These are phyloP conservation scores for Zygosaccharomyces pseudorouxii DNA, from an alignment of 805 yeast species.

Conservation along the genomic window DNA sequence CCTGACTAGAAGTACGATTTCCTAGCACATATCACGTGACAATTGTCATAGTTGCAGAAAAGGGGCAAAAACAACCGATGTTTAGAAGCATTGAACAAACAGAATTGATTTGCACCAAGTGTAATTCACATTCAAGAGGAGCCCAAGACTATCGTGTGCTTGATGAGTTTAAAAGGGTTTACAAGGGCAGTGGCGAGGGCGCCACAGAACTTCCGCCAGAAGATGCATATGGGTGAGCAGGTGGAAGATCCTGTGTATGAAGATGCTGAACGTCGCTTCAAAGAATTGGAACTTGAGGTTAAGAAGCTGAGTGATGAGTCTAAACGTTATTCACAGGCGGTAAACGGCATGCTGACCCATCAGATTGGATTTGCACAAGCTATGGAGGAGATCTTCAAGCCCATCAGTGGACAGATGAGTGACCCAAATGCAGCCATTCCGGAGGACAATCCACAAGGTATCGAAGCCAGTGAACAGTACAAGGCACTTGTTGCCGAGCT, in stretches of 20 bases:
- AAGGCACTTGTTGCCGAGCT: conserved; percentile 81
- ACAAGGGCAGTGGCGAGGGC: conserved; percentile 78
- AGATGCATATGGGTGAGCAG: conserved; percentile 77
- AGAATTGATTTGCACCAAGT: neutral
- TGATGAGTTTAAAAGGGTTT: conserved; percentile 85
- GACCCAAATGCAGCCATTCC: conserved; percentile 84
- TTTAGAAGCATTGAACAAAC: neutral
- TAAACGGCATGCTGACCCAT: conserved; percentile 87
- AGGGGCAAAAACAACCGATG: conserved; percentile 1
- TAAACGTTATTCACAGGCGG: conserved; percentile 83
- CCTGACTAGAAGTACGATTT: neutral
- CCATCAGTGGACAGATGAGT: conserved; percentile 85
- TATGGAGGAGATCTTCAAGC: conserved; percentile 93
- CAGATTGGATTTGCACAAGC: conserved; percentile 95
- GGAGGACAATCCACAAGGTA: conserved; percentile 96
- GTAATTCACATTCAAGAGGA: neutral
- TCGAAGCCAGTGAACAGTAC: conserved; percentile 89
- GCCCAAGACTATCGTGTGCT: neutral
- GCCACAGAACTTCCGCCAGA: conserved; percentile 87
- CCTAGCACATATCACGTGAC: conserved; percentile 8
- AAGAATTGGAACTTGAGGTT: conserved; percentile 85
- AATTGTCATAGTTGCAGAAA: neutral
- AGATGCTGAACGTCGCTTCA: conserved; percentile 95
- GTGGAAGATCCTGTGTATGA: conserved; percentile 84
- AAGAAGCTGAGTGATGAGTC: conserved; percentile 87